Conservation (phyloP, 2,329 filamentous ascomycete species). For the Chrysosporium keratinophilum region DNA sequence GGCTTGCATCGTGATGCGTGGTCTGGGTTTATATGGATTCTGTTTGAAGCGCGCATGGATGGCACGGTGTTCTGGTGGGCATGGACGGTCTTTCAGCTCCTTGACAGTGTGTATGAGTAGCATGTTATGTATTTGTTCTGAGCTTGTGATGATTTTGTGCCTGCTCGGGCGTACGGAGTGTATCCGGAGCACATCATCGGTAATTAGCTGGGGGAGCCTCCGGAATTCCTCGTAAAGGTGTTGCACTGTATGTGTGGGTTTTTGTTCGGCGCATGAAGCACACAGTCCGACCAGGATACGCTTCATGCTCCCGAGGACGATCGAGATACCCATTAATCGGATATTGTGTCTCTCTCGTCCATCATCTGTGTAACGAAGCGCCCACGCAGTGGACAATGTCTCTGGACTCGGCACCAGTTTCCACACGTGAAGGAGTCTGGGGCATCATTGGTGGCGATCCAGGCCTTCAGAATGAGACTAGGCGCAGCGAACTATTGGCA, state of each 20-base stretch:
- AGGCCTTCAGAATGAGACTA: neutral
- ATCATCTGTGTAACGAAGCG: neutral
- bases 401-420: neutral
- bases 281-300: too few relatives aligned
- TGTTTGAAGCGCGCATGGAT: neutral
- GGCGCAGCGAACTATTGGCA: neutral
- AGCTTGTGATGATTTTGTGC: neutral
- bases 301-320: too few relatives aligned
- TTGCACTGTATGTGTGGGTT: too few relatives aligned
- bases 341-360: too few relatives aligned
- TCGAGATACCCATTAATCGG: too few relatives aligned
- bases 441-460: conserved; percentile 1
- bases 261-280: too few relatives aligned
- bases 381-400: neutral
- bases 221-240: too few relatives aligned
- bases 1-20: neutral
- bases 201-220: too few relatives aligned
- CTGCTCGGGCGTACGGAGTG: neutral
- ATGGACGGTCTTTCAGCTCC: neutral
- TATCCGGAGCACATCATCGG: neutral
- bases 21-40: neutral
- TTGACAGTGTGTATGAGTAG: too few relatives aligned
- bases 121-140: too few relatives aligned
- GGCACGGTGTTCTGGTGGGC: neutral
- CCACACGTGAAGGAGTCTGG: neutral